Conservation (phyloP, 805 yeast genomes). For the Kodamaea sagamina region DNA sequence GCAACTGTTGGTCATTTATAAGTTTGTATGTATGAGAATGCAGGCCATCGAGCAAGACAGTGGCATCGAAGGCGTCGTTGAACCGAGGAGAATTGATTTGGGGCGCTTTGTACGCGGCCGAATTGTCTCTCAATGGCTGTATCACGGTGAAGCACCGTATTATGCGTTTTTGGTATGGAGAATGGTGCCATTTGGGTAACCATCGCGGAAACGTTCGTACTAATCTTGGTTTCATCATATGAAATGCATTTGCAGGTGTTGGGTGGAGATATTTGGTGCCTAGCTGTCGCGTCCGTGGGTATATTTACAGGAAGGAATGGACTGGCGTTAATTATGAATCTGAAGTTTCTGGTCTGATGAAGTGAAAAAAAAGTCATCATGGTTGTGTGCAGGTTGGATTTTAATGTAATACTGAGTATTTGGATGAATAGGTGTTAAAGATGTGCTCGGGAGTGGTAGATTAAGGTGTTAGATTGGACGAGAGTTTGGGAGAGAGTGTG, state of each 20-base stretch:
- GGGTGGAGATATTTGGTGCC: neutral
- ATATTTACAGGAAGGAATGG: neutral
- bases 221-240: constrained; percentile 8
- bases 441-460: neutral
- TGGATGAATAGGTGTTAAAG: neutral
- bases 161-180: too few relatives aligned
- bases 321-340: neutral
- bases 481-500: too few relatives aligned
- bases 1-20: constrained; percentile 11
- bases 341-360: constrained; percentile 6
- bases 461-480: too few relatives aligned
- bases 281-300: neutral
- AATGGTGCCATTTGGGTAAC: neutral
- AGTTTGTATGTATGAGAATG: constrained; percentile 13
- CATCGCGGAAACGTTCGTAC: constrained; percentile 7
- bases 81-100: constrained; percentile 7
- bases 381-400: constrained; percentile 13
- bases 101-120: too few relatives aligned
- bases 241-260: constrained; percentile 1
- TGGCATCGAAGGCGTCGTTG: constrained; percentile 3
- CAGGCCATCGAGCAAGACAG: constrained; percentile 11
- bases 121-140: too few relatives aligned
- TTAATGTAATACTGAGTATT: too few relatives aligned
- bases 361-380: constrained; percentile 10
- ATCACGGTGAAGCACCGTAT: too few relatives aligned